These are phyloP conservation scores for Xylaria sp. DNA, from an alignment of 2,329 filamentous ascomycete species.

Conservation along the genomic window DNA sequence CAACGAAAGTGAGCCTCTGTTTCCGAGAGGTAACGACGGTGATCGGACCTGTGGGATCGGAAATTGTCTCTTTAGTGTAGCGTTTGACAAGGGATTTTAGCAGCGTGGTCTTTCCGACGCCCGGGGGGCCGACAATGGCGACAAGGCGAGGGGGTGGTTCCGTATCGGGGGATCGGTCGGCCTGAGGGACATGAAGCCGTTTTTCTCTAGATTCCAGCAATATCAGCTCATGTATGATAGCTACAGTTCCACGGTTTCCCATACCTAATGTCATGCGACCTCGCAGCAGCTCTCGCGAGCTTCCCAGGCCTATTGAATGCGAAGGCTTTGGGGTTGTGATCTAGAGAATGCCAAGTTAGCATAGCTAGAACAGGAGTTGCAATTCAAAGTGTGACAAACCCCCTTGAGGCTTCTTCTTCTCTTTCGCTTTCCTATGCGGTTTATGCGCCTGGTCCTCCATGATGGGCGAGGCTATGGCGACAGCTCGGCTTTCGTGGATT, in stretches of 20 bases:
- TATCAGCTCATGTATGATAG: constrained; percentile 8
- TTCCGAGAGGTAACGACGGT: constrained; percentile 98
- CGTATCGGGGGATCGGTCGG: constrained; percentile 88
- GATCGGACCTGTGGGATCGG: constrained; percentile 88
- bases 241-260: not conserved
- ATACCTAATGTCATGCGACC: constrained; percentile 53
- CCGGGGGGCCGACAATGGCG: constrained; percentile 92
- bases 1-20: constrained; percentile 92
- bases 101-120: constrained; percentile 94
- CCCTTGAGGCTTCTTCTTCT: constrained; percentile 81
- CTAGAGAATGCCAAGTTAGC: constrained; percentile 56
- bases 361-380: constrained; percentile 1
- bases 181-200: constrained; percentile 92
- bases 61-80: constrained; percentile 87
- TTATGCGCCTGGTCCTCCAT: constrained; percentile 89
- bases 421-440: constrained; percentile 86
- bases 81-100: constrained; percentile 85
- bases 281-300: constrained; percentile 77
- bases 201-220: constrained; percentile 80
- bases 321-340: constrained; percentile 90
- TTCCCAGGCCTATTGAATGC: constrained; percentile 84
- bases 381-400: constrained; percentile 54
- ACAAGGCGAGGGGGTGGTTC: constrained; percentile 95
- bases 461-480: constrained; percentile 30
- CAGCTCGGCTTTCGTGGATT: constrained; percentile 1